Evolutionary conservation across 192 early-diverging fungal species (phyloP).

Genomic region (Gryganskiella cystojenkinii): DNA sequence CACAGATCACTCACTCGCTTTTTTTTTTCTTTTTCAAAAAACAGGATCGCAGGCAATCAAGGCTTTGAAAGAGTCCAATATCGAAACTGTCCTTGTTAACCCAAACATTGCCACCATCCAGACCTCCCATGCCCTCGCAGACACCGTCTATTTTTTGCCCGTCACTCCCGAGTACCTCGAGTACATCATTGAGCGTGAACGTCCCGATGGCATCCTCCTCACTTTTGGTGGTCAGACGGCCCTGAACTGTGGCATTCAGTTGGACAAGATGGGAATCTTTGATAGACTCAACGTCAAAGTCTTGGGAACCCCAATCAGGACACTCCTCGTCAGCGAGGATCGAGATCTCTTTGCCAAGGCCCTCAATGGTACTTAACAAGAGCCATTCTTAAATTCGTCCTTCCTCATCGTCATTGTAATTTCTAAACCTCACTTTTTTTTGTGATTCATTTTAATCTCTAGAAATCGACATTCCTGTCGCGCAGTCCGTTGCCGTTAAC

Average conservation of each 20-base stretch:
- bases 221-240: constrained; percentile 99
- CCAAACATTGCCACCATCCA: constrained; percentile 99
- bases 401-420: neutral
- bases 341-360: constrained; percentile 95
- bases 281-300: constrained; percentile 88
- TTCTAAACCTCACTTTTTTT: constrained; percentile 49
- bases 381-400: neutral
- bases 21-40: neutral
- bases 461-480: constrained; percentile 89
- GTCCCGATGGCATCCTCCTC: constrained; percentile 94
- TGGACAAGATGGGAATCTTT: constrained; percentile 86
- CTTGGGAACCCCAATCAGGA: constrained; percentile 94
- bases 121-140: constrained; percentile 92
- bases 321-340: constrained; percentile 92
- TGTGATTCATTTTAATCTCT: neutral
- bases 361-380: constrained; percentile 71
- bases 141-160: constrained; percentile 96
- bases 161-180: constrained; percentile 92
- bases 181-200: constrained; percentile 92
- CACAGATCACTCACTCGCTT: neutral
- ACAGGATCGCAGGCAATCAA: constrained; percentile 97
- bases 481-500: constrained; percentile 89
- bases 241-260: constrained; percentile 93
- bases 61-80: constrained; percentile 90
- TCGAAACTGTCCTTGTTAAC: constrained; percentile 97